Evolutionary conservation across 306 rosid genomes (phyloP).

Genomic region (Abrus pulchellus): DNA sequence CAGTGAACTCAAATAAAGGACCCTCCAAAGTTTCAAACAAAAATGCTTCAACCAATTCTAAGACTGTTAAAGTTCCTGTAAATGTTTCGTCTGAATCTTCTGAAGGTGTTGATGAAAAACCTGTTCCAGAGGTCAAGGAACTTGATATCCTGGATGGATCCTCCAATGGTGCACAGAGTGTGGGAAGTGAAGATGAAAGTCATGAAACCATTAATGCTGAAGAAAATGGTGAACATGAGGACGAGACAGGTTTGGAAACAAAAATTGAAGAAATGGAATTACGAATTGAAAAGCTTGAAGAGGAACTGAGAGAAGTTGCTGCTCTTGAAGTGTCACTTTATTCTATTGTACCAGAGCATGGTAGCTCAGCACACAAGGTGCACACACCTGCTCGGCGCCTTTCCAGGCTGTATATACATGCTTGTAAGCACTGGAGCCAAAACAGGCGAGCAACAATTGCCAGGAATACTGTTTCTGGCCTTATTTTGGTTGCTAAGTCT

Average conservation of each 20-base stretch:
- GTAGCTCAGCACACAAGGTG: constrained; percentile 96
- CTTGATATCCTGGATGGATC: constrained; percentile 63
- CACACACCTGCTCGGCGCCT: constrained; percentile 99
- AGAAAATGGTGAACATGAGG: constrained; percentile 61
- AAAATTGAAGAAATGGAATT: constrained; percentile 82
- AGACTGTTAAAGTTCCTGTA: constrained; percentile 52
- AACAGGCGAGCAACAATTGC: constrained; percentile 78
- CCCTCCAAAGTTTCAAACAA: constrained; percentile 53
- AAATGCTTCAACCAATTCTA: constrained; percentile 53
- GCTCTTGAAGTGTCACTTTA: constrained; percentile 94
- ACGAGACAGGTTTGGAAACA: constrained; percentile 51
- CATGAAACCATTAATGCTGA: constrained; percentile 52
- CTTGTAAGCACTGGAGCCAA: constrained; percentile 84
- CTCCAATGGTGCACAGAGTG: constrained; percentile 56
- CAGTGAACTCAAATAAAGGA: constrained; percentile 53
- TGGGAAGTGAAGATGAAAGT: constrained; percentile 58
- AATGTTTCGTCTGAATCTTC: constrained; percentile 66
- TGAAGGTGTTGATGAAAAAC: constrained; percentile 68
- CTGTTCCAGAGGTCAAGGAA: constrained; percentile 60
- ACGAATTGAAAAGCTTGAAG: constrained; percentile 87
- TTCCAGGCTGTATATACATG: constrained; percentile 88
- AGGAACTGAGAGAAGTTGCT: constrained; percentile 98
- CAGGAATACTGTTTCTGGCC: constrained; percentile 84
- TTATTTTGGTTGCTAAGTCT: constrained; percentile 88
- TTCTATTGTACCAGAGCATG: constrained; percentile 94